Conservation (phyloP, 306 rosid genomes). For the Glycine latifolia region DNA sequence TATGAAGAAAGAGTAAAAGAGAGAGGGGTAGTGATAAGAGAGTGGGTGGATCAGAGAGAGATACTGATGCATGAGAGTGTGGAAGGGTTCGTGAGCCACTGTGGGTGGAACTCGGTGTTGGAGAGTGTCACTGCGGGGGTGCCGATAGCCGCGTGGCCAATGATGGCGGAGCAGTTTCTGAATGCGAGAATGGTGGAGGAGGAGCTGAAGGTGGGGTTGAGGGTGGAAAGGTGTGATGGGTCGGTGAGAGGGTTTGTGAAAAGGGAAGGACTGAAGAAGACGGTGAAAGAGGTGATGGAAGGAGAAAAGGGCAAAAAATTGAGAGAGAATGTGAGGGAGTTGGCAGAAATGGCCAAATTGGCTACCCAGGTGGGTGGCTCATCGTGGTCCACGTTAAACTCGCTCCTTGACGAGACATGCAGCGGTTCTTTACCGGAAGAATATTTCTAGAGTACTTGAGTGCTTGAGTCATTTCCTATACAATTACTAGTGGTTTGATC, state of each 20-base stretch:
- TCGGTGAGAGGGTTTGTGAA: slow-evolving; percentile 24
- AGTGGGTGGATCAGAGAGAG: slow-evolving; percentile 37
- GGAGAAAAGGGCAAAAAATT: slow-evolving; percentile 22
- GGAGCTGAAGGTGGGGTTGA: slow-evolving; percentile 31
- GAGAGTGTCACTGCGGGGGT: slow-evolving; percentile 17
- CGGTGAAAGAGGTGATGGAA: slow-evolving; percentile 20
- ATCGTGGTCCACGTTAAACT: neutral
- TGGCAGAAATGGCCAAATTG: neutral
- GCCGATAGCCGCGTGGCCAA: slow-evolving; percentile 35
- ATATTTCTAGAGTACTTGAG: too few species aligned
- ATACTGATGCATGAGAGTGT: slow-evolving; percentile 13
- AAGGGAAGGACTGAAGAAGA: slow-evolving; percentile 9
- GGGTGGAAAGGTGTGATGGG: slow-evolving; percentile 20
- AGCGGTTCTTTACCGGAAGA: too few species aligned
- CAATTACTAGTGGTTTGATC: too few species aligned
- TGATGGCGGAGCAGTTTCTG: slow-evolving; percentile 39
- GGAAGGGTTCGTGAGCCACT: slow-evolving; percentile 24
- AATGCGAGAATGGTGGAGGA: slow-evolving; percentile 39
- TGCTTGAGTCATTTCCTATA: too few species aligned
- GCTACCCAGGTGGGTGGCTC: slow-evolving; percentile 34
- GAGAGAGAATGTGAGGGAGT: neutral
- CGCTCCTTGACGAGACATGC: neutral
- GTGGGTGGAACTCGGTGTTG: slow-evolving; percentile 8
- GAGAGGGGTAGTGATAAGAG: slow-evolving; percentile 19
- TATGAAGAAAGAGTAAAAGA: slow-evolving; percentile 31